A percentile compares a stretch with the other conserved stretches of the same genome.
phyloP scores from a whole-genome alignment of 2,329 filamentous ascomycete species.

The Penicillium palitans region DNA sequence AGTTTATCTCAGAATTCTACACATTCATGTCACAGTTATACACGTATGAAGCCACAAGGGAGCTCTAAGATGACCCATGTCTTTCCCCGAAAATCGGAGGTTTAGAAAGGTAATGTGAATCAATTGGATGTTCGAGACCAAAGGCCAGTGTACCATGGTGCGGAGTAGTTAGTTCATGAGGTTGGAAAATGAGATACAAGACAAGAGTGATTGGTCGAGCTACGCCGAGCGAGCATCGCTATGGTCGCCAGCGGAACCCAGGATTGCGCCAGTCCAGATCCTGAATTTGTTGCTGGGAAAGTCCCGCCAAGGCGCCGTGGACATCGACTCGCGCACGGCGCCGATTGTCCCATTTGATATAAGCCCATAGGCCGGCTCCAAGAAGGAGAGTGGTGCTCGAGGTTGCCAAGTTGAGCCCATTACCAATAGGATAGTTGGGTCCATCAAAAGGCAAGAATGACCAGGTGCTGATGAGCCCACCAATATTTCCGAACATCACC shows the following conservation, averaged over 20 bases:
- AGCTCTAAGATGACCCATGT: neutral
- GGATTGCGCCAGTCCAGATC: slow-evolving; percentile 69
- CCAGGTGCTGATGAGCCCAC: slow-evolving; percentile 67
- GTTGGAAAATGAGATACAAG: neutral
- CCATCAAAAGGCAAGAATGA: slow-evolving; percentile 63
- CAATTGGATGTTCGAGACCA: neutral
- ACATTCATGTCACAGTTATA: too few species aligned
- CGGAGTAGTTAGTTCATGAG: neutral
- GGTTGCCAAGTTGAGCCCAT: slow-evolving; percentile 68
- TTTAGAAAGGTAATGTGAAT: neutral
- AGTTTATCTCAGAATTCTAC: too few species aligned
- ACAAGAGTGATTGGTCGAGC: neutral
- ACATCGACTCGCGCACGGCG: slow-evolving; percentile 56
- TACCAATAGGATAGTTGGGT: slow-evolving; percentile 69
- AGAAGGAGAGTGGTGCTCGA: slow-evolving; percentile 57
- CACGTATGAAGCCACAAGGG: neutral
- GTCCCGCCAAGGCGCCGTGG: slow-evolving; percentile 56
- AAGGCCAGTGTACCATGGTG: neutral
- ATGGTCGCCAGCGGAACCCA: slow-evolving; percentile 60
- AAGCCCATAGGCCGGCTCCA: slow-evolving; percentile 53
- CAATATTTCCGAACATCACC: slow-evolving; percentile 73
- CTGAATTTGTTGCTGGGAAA: slow-evolving; percentile 56
- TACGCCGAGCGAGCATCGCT: neutral
- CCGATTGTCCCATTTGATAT: slow-evolving; percentile 65
- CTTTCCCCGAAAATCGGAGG: slow-evolving; percentile 1